Evolutionary conservation across 805 yeast species (phyloP), one percentile per base, ranked within the genome.

Genomic region (Metschnikowia koreensis): DNA sequence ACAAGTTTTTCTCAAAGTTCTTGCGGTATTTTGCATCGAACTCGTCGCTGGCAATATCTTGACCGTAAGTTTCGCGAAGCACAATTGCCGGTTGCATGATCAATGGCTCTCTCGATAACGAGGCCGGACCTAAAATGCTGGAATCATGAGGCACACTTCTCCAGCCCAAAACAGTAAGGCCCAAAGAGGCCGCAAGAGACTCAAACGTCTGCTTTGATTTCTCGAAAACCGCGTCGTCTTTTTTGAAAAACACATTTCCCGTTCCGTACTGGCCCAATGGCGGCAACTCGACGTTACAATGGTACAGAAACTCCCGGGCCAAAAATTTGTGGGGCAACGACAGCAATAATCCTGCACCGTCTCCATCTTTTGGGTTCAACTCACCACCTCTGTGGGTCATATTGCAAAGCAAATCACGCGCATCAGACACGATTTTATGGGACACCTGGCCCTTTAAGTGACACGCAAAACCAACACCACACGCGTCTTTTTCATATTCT

Each of bases 311-410:
- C 74, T 93, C 98, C 68, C 93, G 83, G 53, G 72, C 71, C 79
- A 93, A 83, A 69, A 94, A 89, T 58, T 81, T 84, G 73, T 92
- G 97, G 36, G 97, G 97, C 56, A 93, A 83, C 31, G 96, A 87
- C 46, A 94, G 82, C 82, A 93, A 83, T 55, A 93, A 90, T 70
- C 99, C 99, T 28, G 99, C 99, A 72, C 99, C 99, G 68, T 93
- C 99, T 71, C 99, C 99, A 68, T 93, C 97, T 63, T 91, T 83
- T 22, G 97, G 96, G 66, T 92, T 97, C 53, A 97, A 96, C 54
- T 92, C 97, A 39, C 98, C 98, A 67, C 99, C 99, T 75, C 99
- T 84, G 71, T 93, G 99, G 55, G 97, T 89, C 99, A 93, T 94
- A 74, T 94, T 93, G 76, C 98, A 92, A 50, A 93, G 82, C 63